phyloP scores from a whole-genome alignment of 331 rosid genomes.

The Stylosanthes scabra region DNA sequence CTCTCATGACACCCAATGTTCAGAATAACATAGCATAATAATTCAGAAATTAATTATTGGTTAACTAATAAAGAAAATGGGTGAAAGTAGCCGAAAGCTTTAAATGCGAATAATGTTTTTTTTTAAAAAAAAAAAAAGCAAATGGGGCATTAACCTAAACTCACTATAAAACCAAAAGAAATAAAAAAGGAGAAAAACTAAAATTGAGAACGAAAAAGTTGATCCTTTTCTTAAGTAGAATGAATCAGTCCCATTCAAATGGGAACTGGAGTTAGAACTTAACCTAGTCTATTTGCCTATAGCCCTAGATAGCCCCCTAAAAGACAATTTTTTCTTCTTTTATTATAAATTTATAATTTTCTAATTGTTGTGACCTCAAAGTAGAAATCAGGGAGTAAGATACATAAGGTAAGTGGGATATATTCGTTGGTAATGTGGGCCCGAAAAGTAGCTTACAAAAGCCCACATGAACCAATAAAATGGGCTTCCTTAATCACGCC shows the following conservation, averaged over 20 bases:
- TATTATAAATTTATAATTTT: not conserved
- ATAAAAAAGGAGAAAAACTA: not conserved
- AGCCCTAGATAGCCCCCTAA: not conserved
- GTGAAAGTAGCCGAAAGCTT: constrained; percentile 53
- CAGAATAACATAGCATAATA: not conserved
- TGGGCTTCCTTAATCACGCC: constrained; percentile 57
- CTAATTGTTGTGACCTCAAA: not conserved
- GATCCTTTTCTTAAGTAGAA: constrained; percentile 47
- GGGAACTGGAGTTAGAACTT: constrained; percentile 56
- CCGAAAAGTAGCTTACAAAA: constrained; percentile 36
- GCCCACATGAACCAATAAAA: constrained; percentile 52
- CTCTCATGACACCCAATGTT: constrained; percentile 9
- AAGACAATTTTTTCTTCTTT: not conserved
- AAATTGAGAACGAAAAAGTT: constrained; percentile 43
- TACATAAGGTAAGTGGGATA: not conserved
- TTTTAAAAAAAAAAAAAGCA: not conserved
- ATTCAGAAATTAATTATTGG: not conserved
- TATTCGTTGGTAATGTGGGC: constrained; percentile 36
- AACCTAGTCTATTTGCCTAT: constrained; percentile 38
- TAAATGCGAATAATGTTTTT: constrained; percentile 9
- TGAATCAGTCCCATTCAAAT: constrained; percentile 54
- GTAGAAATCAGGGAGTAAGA: not conserved
- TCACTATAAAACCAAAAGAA: not conserved
- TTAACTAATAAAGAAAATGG: not conserved
- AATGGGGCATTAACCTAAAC: not conserved